Evolutionary conservation across 495 filamentous ascomycete species (phyloP).

Genomic region (Tuber microsphaerosporum): DNA sequence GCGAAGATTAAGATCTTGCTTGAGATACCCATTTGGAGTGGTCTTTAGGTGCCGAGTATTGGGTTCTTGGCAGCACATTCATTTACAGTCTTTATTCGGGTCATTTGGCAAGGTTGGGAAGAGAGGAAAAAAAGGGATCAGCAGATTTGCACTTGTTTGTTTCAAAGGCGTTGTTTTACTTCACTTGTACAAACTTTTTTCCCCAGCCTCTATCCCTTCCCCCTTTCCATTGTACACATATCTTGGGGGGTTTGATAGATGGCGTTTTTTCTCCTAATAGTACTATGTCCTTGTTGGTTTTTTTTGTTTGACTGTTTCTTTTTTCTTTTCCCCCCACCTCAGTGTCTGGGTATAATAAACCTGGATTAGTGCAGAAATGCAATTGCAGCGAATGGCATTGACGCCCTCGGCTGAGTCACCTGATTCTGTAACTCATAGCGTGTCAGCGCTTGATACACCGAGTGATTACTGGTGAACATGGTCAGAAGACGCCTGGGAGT

Average conservation of each 20-base stretch:
- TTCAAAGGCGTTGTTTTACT: neutral
- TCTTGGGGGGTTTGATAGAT: neutral
- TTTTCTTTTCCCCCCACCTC: neutral
- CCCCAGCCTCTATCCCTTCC: neutral
- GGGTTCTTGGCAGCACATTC: neutral
- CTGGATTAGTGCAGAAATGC: neutral
- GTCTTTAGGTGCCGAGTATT: neutral
- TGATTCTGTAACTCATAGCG: neutral
- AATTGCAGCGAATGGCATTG: neutral
- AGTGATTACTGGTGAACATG: slow-evolving; percentile 11
- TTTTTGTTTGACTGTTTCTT: neutral
- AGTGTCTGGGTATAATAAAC: neutral
- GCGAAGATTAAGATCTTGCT: neutral
- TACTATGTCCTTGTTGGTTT: neutral
- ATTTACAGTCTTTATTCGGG: neutral
- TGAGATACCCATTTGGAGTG: neutral
- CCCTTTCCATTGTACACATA: neutral
- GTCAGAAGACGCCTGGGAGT: neutral
- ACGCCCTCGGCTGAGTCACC: neutral
- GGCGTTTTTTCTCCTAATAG: neutral
- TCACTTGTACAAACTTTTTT: neutral
- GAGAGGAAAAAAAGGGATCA: neutral
- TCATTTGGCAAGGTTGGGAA: neutral
- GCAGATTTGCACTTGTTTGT: neutral
- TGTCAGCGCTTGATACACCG: neutral